Percentiles rank a stretch among this genome's conserved stretches.
Conservation (phyloP, 768 basidiomycete species). For the Kwoniella sp. region DNA sequence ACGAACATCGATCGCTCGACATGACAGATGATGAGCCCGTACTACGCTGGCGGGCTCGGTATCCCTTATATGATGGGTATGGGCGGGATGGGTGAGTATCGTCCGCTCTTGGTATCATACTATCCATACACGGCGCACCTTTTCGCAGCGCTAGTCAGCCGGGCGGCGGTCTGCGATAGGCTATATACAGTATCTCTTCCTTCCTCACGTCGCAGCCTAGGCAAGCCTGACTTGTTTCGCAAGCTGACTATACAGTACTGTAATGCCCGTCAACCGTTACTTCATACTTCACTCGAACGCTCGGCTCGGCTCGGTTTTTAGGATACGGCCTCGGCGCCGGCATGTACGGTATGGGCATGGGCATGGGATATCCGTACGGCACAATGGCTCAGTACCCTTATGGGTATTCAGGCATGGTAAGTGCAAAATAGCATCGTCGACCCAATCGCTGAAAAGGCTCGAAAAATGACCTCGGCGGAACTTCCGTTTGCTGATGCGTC, state of each 20-base stretch:
- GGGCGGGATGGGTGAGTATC: conserved; percentile 41
- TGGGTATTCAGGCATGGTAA: conserved; percentile 43
- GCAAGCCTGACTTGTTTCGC: no score
- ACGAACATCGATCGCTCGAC: not conserved
- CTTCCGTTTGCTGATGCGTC: not conserved
- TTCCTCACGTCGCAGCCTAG: no score
- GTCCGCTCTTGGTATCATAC: not conserved
- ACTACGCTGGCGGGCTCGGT: conserved; percentile 49
- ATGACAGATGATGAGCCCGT: conserved; percentile 38
- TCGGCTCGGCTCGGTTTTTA: conserved; percentile 6
- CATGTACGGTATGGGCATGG: conserved; percentile 43
- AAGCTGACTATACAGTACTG: no score
- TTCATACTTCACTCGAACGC: no score
- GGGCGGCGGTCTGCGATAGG: no score
- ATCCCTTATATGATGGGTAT: conserved; percentile 48
- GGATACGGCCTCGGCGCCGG: conserved; percentile 41
- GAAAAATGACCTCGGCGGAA: no score
- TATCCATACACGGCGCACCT: no score
- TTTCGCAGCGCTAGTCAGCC: no score
- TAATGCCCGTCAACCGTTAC: no score
- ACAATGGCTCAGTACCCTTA: conserved; percentile 39
- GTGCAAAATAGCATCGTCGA: conserved; percentile 4
- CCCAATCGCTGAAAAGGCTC: not conserved
- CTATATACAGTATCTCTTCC: no score
- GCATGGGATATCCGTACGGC: conserved; percentile 43